Evolutionary conservation across 164 flowering plant genomes (phyloP).

Genomic region (Cinnamomum chago): DNA sequence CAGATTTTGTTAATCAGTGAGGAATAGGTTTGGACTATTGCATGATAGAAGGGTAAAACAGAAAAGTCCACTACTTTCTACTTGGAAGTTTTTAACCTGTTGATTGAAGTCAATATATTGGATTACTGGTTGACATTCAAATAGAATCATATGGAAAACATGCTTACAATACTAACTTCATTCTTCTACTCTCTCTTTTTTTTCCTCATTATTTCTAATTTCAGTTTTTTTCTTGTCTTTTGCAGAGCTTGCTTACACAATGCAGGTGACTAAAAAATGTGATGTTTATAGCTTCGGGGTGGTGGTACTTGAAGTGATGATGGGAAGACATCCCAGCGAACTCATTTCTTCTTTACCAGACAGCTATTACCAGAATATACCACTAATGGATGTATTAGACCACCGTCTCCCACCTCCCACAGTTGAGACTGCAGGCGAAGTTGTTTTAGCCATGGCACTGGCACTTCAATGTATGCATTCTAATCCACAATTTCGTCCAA

Average conservation of each 20-base stretch:
- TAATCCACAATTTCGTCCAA: conserved; percentile 8
- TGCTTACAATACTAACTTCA: background rate
- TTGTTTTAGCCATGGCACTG: background rate
- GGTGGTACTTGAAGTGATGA: background rate
- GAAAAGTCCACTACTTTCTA: too few species aligned
- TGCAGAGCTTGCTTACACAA: conserved; percentile 8
- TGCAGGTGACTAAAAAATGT: conserved; percentile 4
- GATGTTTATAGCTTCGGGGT: conserved; percentile 9
- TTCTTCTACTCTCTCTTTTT: background rate
- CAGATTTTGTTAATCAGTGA: too few species aligned
- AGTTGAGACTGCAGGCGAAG: background rate
- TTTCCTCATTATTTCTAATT: too few species aligned
- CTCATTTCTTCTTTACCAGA: conserved; percentile 1
- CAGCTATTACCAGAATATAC: background rate
- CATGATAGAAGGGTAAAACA: too few species aligned
- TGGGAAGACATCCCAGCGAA: conserved; percentile 10
- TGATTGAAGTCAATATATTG: background rate
- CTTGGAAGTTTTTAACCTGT: too few species aligned
- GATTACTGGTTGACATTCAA: background rate
- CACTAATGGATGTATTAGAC: conserved; percentile 4
- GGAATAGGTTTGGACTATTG: too few species aligned
- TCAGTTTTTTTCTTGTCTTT: background rate
- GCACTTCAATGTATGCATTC: background rate
- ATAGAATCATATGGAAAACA: background rate
- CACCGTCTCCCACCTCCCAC: conserved; percentile 4